Evolutionary conservation across 2,329 filamentous ascomycete genomes (phyloP), one percentile per base, ranked within the genome.

Genomic region (Pestalotiopsis sp.): DNA sequence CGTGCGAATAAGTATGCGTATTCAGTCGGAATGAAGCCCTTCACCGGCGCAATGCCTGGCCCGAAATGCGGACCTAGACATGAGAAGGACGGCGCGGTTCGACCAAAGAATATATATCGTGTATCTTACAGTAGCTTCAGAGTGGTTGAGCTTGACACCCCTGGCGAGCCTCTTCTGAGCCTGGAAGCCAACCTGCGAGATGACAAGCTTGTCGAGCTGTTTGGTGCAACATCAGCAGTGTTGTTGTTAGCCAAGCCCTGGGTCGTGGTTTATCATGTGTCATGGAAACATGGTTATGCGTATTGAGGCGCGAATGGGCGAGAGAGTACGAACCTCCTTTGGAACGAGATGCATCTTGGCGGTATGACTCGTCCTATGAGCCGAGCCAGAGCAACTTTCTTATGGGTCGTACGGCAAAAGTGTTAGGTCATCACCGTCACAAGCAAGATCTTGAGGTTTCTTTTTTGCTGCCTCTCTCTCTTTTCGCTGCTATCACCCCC

Each of bases 121-220:
- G 66, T 36, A 68, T 71, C 80, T 76, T 81, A 96, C 93, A 73
- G 90, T 91, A 70, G 95, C 94, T 84, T 98, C 95, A 39, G 92
- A 87, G 83, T 97, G 94, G 78, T 98, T 98, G 75, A 98, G 84
- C 78, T 91, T 92, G 66, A 98, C 90, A 65, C 95, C 95, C 75
- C 95, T 87, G 39, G 95, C 95, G 73, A 98, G 90, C 70, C 95
- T 90, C 72, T 92, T 88, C 84, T 98, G 95, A 67, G 95, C 95
- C 63, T 98, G 87, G 73, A 92, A 87, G 74, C 95, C 95, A 70
- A 97, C 85, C 82, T 98, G 94, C 67, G 94, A 93, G 78, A 97
- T 95, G 79, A 92, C 88, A 82, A 98, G 93, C 90, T 98, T 98
- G 86, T 98, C 95, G 77, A 98, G 87, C 95, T 98, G 73, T 66